Evolutionary conservation across 345 rosid species (phyloP), one percentile per base, ranked within the genome.

Genomic region (Eucalyptus pumila): DNA sequence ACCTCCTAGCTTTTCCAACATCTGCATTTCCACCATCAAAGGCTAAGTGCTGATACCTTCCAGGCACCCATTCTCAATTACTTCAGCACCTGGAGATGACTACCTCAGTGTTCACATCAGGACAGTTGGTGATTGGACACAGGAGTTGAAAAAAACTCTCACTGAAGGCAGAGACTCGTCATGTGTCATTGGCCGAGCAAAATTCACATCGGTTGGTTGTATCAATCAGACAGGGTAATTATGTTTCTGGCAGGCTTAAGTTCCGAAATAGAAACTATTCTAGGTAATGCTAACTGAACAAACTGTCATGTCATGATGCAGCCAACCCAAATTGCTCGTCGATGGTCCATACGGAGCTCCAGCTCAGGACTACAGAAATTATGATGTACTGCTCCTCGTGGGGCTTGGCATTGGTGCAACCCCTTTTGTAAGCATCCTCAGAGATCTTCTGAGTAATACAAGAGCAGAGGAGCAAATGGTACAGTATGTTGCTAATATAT

Each of bases 321-420:
- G 99, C 87, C 96, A 91, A 88, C 98, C 98, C 1, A 96, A 91
- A 89, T 88, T 97, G 88, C 91, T 92, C 26, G 94, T 96, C 17
- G 99, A 97, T 86, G 99, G 99, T 87, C 99, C 99, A 15, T 98
- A 96, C 27, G 99, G 99, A 47, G 98, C 99, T 60, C 98, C 99
- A 34, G 98, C 99, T 50, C 99, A 98, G 87, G 99, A 98, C 94
- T 97, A 97, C 93, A 92, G 90, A 89, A 97, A 94, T 51, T 97
- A 98, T 49, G 98, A 98, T 83, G 99, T 98, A 87, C 92, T 98
- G 92, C 98, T 98, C 76, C 99, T 98, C 42, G 96, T 97, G 81
- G 99, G 99, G 48, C 94, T 97, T 32, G 99, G 99, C 88, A 98
- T 97, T 83, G 99, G 99, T 89, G 99, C 99, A 40, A 98, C 99